phyloP scores from a whole-genome alignment of 1,284 basidiomycete species.

The Tetrapyrgos nigripes region DNA sequence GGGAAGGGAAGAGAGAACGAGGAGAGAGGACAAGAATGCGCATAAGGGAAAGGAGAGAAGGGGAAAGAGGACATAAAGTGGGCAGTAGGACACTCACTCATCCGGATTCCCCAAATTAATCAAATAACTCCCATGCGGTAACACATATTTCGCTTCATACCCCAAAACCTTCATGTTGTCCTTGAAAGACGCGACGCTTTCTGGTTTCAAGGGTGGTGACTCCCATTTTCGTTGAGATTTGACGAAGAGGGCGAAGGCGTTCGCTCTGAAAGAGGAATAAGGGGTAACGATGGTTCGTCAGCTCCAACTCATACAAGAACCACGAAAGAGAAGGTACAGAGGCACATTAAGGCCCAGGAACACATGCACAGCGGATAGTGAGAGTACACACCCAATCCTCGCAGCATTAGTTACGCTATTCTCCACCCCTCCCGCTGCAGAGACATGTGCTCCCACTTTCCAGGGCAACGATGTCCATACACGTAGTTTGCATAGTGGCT shows the following conservation, averaged over 20 bases:
- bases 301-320: neutral
- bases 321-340: neutral
- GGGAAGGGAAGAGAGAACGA: too few relatives aligned
- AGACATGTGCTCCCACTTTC: conserved; percentile 87
- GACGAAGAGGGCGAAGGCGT: conserved; percentile 84
- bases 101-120: conserved; percentile 88
- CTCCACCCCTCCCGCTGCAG: conserved; percentile 80
- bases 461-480: conserved; percentile 35
- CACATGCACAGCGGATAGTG: neutral
- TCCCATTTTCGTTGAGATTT: conserved; percentile 87
- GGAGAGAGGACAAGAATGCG: too few relatives aligned
- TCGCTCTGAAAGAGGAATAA: conserved; percentile 57
- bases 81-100: conserved; percentile 47
- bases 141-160: conserved; percentile 63
- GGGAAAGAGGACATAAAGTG: neutral
- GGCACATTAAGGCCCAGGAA: too few relatives aligned
- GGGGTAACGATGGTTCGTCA: too few relatives aligned
- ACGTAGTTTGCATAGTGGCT: neutral
- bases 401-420: conserved; percentile 77
- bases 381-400: conserved; percentile 62
- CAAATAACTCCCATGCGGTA: conserved; percentile 88
- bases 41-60: too few relatives aligned
- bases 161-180: conserved; percentile 60
- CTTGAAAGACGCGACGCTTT: conserved; percentile 62
- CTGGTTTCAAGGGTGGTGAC: conserved; percentile 60